Evolutionary conservation across 306 rosid species (phyloP), one percentile per base, ranked within the genome.

Genomic region (Gillenia trifoliata): DNA sequence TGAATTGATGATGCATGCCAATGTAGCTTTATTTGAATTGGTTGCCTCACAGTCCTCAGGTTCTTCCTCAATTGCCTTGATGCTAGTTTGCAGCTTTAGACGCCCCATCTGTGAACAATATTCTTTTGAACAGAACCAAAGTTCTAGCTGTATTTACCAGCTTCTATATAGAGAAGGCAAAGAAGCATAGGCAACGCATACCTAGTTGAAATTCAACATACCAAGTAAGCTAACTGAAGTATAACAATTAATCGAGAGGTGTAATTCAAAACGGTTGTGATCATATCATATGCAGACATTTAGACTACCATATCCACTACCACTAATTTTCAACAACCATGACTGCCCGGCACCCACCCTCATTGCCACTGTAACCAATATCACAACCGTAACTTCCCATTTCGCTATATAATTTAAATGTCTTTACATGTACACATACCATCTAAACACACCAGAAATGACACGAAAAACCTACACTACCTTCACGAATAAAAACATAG

Each of bases 1-100:
- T 8, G 99, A 92, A 87, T 89, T 94, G 78, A 92, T 89, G 87
- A 92, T 92, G 89, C 98, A 92, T 41, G 96, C 89, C 73, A 94
- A 77, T 81, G 96, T 84, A 74, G 91, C 77, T 83, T 89, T 89
- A 59, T 70, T 87, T 52, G 97, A 85, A 79, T 80, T 80, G 10
- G 85, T 33, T 54, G 75, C 84, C 71, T 87, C 97, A 71, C 76
- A 87, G 52, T 91, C 97, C 85, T 90, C 98, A 41, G 96, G 91
- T 83, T 94, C 98, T 74, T 88, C 98, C 85, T 92, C 96, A 69
- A 89, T 89, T 49, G 92, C 75, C 71, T 88, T 91, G 76, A 91
- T 89, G 68, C 95, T 92, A 26, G 83, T 59, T 68, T 89, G 97
- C 79, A 89, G 84, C 90, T 89, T 91, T 43, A 89, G 80, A 47